Evolutionary conservation across 2,329 filamentous ascomycete genomes (phyloP).

Genomic region (Sporothrix inflata): DNA sequence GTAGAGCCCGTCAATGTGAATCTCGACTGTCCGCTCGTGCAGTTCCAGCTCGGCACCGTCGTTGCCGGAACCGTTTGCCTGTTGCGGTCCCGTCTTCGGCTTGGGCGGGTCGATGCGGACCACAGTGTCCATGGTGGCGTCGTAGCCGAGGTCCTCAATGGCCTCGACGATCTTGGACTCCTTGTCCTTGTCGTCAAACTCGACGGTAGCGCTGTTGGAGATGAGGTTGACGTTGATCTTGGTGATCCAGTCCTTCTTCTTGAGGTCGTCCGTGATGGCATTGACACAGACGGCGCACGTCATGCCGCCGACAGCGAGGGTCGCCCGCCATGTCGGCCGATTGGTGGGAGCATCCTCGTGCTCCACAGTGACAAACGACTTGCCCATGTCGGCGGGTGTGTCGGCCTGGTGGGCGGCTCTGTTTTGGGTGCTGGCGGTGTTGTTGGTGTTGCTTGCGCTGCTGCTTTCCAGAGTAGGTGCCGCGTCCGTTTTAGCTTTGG

Average conservation of each 20-base stretch:
- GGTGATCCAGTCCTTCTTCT: constrained; percentile 61
- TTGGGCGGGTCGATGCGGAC: constrained; percentile 43
- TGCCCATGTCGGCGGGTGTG: constrained; percentile 28
- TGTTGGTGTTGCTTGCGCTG: neutral
- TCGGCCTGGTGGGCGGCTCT: neutral
- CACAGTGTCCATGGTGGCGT: constrained; percentile 61
- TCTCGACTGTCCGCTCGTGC: constrained; percentile 60
- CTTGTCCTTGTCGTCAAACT: constrained; percentile 54
- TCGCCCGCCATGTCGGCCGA: constrained; percentile 52
- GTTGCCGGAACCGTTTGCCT: neutral
- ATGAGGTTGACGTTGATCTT: constrained; percentile 66
- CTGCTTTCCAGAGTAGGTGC: neutral
- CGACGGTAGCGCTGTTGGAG: constrained; percentile 66
- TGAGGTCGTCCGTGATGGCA: constrained; percentile 62
- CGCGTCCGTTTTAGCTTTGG: neutral
- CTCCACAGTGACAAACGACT: constrained; percentile 44
- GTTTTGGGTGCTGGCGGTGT: neutral
- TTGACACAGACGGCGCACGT: constrained; percentile 72
- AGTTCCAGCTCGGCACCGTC: neutral
- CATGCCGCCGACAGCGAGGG: constrained; percentile 70
- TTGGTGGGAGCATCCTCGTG: constrained; percentile 39
- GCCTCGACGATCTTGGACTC: constrained; percentile 54
- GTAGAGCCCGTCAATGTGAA: constrained; percentile 72
- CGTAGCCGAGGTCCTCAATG: constrained; percentile 68
- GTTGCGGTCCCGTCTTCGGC: constrained; percentile 20